Conservation (phyloP, 129 eudicot genomes). For the Pittosporum tobira region DNA sequence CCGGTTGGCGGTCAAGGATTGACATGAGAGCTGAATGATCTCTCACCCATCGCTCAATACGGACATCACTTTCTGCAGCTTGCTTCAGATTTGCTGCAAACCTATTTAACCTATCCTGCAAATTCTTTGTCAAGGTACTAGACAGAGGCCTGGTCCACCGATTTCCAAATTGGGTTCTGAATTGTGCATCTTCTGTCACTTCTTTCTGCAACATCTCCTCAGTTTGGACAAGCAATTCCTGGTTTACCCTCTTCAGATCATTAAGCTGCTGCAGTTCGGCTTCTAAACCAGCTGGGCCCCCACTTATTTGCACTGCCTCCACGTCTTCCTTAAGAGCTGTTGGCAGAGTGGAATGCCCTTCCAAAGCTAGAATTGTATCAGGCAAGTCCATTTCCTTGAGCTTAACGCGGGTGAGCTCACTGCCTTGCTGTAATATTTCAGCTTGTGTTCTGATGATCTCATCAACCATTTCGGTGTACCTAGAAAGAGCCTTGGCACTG, state of each 20-base stretch:
- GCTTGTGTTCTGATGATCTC: constrained; percentile 92
- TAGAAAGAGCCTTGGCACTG: constrained; percentile 88
- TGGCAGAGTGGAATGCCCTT: constrained; percentile 72
- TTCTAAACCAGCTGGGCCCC: constrained; percentile 94
- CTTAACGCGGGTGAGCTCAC: constrained; percentile 97
- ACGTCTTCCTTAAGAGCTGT: constrained; percentile 76
- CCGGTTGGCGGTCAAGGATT: constrained; percentile 90
- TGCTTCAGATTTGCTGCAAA: constrained; percentile 95
- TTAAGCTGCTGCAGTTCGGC: constrained; percentile 89
- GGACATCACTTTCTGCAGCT: constrained; percentile 94
- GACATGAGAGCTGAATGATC: constrained; percentile 82
- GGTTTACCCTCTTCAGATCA: constrained; percentile 81
- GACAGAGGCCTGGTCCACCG: constrained; percentile 99
- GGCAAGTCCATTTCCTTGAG: constrained; percentile 98
- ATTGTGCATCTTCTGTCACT: constrained; percentile 92
- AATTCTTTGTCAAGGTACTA: constrained; percentile 76
- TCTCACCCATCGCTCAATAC: constrained; percentile 91
- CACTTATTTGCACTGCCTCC: constrained; percentile 92
- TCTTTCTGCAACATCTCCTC: constrained; percentile 94
- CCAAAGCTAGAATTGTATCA: constrained; percentile 81
- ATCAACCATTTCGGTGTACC: constrained; percentile 98
- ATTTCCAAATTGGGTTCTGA: constrained; percentile 90
- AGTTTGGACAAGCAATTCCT: constrained; percentile 74
- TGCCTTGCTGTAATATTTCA: constrained; percentile 91
- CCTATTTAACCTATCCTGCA: constrained; percentile 86